Evolutionary conservation across 345 rosid species (phyloP).

Genomic region (Heritiera littoralis): DNA sequence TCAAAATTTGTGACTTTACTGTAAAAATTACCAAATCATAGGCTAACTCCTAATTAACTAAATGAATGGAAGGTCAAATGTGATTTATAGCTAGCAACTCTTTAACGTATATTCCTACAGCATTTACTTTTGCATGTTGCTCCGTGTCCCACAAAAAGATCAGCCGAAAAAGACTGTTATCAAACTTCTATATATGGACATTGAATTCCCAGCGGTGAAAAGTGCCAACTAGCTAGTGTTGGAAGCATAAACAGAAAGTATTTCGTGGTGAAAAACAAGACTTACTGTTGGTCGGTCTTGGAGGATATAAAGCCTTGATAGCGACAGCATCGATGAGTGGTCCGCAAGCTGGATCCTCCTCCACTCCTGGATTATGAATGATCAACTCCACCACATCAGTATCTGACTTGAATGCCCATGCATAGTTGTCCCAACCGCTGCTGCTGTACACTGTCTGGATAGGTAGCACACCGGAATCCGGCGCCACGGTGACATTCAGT

Average conservation of each 20-base stretch:
- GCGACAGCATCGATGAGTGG: constrained; percentile 79
- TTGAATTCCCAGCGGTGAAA: background rate
- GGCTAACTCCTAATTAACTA: background rate
- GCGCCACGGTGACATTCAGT: constrained; percentile 67
- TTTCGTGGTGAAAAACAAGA: background rate
- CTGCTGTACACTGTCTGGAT: constrained; percentile 79
- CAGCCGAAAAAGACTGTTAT: background rate
- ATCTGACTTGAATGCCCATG: constrained; percentile 69
- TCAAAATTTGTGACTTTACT: no score
- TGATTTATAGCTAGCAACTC: background rate
- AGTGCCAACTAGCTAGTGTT: background rate
- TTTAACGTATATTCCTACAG: background rate
- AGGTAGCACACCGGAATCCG: constrained; percentile 70
- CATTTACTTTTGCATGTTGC: background rate
- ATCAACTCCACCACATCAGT: constrained; percentile 42
- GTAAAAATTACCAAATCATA: no score
- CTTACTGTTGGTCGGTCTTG: constrained; percentile 58
- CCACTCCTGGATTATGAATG: constrained; percentile 82
- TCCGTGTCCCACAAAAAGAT: background rate
- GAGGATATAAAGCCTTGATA: constrained; percentile 58
- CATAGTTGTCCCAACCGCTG: constrained; percentile 76
- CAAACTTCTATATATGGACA: background rate
- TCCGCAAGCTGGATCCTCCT: constrained; percentile 88
- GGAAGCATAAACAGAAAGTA: background rate
- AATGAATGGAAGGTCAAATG: background rate